A percentile compares a stretch with the other conserved stretches of the same genome.
Evolutionary conservation across 768 basidiomycete genomes (phyloP).

Genomic region (Dacryopinax primogenitus): DNA sequence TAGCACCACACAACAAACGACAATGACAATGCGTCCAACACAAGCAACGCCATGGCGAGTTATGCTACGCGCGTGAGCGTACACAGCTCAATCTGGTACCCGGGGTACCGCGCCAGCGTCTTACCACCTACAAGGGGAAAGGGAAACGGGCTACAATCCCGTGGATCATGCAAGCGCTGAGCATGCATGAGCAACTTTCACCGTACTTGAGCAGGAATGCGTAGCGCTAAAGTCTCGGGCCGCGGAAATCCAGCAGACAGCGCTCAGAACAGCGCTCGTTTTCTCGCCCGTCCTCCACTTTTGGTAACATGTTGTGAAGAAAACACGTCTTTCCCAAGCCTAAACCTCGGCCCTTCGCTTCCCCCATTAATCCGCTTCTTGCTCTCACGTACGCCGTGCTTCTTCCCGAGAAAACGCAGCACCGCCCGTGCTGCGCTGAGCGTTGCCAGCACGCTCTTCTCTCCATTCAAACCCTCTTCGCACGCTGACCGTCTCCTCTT

Average conservation of each 20-base stretch:
- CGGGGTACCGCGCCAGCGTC: no score
- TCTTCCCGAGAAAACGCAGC: not conserved
- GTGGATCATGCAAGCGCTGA: not conserved
- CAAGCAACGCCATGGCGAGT: not conserved
- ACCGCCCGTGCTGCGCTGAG: not conserved
- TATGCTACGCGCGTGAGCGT: not conserved
- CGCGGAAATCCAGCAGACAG: not conserved
- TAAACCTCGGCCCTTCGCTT: not conserved
- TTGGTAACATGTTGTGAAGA: not conserved
- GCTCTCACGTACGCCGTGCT: not conserved
- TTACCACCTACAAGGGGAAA: no score
- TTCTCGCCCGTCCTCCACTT: no score
- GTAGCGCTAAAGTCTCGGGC: no score
- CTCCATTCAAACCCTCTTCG: not conserved
- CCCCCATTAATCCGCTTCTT: not conserved
- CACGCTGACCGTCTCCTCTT: not conserved
- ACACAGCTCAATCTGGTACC: no score
- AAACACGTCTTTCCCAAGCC: not conserved
- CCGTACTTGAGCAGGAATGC: no score
- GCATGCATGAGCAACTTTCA: no score
- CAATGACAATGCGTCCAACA: not conserved
- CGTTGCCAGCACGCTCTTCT: not conserved
- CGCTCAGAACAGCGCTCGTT: no score
- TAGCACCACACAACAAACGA: not conserved
- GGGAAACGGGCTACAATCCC: not conserved